phyloP scores from a whole-genome alignment of 1,139 yeast genomes.

The Geotrichum carabidarum region DNA sequence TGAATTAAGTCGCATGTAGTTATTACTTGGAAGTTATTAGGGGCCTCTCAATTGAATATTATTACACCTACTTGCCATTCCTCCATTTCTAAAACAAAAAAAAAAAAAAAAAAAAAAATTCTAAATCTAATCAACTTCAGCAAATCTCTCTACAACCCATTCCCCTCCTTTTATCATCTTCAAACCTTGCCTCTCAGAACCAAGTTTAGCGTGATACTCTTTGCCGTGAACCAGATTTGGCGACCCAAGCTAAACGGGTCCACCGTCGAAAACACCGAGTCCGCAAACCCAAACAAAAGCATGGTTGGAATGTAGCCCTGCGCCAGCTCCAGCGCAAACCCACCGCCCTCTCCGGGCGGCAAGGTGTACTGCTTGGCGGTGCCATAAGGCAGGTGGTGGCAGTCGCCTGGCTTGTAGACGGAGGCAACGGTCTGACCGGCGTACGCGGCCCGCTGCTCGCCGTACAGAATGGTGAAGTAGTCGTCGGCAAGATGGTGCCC shows the following conservation, averaged over 20 bases:
- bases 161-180: neutral
- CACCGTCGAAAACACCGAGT: conserved; percentile 70
- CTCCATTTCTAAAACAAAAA: neutral
- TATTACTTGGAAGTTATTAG: no score
- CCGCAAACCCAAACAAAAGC: conserved; percentile 93
- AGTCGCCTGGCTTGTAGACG: conserved; percentile 64
- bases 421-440: conserved; percentile 60
- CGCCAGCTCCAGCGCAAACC: conserved; percentile 89
- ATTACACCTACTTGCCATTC: no score
- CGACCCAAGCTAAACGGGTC: conserved; percentile 64
- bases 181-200: conserved; percentile 57
- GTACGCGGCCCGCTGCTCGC: conserved; percentile 67
- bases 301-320: conserved; percentile 98
- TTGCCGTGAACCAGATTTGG: conserved; percentile 70
- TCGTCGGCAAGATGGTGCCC: conserved; percentile 96
- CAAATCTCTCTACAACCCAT: neutral
- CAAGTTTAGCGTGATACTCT: conserved; percentile 68
- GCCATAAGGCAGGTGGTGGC: conserved; percentile 74
- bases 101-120: neutral
- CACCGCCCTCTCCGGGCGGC: conserved; percentile 51
- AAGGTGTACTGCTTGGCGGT: conserved; percentile 75
- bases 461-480: conserved; percentile 83
- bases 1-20: no score
- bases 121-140: neutral
- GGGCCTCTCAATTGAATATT: no score